A percentile compares a stretch with the other conserved stretches of the same genome.
Evolutionary conservation across 1,284 basidiomycete species (phyloP).

Genomic region (Pyrrhoderma noxium): DNA sequence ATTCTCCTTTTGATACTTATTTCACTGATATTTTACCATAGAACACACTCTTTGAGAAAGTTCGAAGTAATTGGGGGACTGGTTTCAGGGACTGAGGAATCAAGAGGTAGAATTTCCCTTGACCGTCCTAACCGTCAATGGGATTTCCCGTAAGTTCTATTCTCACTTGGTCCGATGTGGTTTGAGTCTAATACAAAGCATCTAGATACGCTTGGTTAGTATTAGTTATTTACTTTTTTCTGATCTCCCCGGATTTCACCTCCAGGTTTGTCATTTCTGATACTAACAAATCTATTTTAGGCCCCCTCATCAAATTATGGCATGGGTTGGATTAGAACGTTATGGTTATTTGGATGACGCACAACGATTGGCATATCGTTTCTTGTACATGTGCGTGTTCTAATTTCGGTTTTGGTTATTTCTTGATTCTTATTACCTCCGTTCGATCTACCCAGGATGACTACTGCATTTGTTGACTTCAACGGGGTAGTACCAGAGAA

Average conservation of each 20-base stretch:
- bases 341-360: slow-evolving; percentile 95
- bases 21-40: slow-evolving; percentile 27
- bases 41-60: slow-evolving; percentile 81
- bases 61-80: slow-evolving; percentile 97
- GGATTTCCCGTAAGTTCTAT: slow-evolving; percentile 73
- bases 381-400: slow-evolving; percentile 82
- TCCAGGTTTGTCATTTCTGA: neutral
- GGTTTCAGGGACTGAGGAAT: slow-evolving; percentile 94
- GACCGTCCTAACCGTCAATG: slow-evolving; percentile 98
- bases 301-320: slow-evolving; percentile 96
- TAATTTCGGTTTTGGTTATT: neutral
- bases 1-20: slow-evolving; percentile 5
- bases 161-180: slow-evolving; percentile 17
- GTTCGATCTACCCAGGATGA: slow-evolving; percentile 55
- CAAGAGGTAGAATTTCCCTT: slow-evolving; percentile 89
- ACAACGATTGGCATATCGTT: slow-evolving; percentile 89
- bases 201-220: slow-evolving; percentile 58
- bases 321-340: slow-evolving; percentile 94
- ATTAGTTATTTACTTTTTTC: neutral
- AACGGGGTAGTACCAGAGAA: slow-evolving; percentile 98
- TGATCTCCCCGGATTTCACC: too few relatives aligned
- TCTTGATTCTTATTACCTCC: slow-evolving; percentile 1
- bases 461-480: slow-evolving; percentile 88
- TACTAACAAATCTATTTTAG: slow-evolving; percentile 36
- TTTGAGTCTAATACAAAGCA: slow-evolving; percentile 13